These are phyloP conservation scores for Termitomyces sp. DNA, from an alignment of 1,284 basidiomycete genomes.

Conservation along the genomic window DNA sequence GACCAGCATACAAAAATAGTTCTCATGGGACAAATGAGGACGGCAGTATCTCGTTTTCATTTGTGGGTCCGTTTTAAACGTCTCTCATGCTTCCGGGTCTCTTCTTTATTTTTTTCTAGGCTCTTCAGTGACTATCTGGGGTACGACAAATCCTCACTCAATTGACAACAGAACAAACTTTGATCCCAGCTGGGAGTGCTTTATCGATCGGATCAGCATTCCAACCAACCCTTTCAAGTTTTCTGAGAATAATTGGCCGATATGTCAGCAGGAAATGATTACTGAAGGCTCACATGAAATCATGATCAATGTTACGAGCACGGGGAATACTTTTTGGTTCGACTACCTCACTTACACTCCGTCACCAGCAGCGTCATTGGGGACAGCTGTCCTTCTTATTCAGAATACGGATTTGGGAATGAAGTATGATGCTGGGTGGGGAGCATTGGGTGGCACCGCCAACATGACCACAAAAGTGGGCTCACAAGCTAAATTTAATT, in stretches of 20 bases:
- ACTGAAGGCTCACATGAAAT: slow-evolving; percentile 21
- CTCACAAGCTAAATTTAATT: slow-evolving; percentile 21
- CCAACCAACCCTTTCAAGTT: slow-evolving; percentile 18
- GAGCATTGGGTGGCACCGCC: slow-evolving; percentile 16
- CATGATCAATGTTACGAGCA: slow-evolving; percentile 22
- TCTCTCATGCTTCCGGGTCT: not conserved
- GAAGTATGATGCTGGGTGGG: slow-evolving; percentile 23
- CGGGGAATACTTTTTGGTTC: slow-evolving; percentile 25
- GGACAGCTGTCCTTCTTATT: slow-evolving; percentile 20
- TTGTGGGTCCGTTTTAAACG: slow-evolving; percentile 18
- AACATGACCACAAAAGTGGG: slow-evolving; percentile 21
- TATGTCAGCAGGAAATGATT: slow-evolving; percentile 21
- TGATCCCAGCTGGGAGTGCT: slow-evolving; percentile 26
- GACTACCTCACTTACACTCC: slow-evolving; percentile 27
- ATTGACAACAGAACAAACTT: slow-evolving; percentile 8
- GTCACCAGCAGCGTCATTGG: slow-evolving; percentile 14
- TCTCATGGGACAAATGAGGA: slow-evolving; percentile 21
- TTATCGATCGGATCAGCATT: slow-evolving; percentile 23
- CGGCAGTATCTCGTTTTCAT: slow-evolving; percentile 19
- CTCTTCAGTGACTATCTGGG: slow-evolving; percentile 18
- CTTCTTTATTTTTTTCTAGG: slow-evolving; percentile 2
- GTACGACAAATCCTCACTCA: slow-evolving; percentile 19
- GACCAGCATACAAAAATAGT: slow-evolving; percentile 19
- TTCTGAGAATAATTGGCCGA: slow-evolving; percentile 25
- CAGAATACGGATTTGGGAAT: slow-evolving; percentile 22